Evolutionary conservation across 176 grass and related monocot species (phyloP).

Genomic region (Neostapfia colusana): DNA sequence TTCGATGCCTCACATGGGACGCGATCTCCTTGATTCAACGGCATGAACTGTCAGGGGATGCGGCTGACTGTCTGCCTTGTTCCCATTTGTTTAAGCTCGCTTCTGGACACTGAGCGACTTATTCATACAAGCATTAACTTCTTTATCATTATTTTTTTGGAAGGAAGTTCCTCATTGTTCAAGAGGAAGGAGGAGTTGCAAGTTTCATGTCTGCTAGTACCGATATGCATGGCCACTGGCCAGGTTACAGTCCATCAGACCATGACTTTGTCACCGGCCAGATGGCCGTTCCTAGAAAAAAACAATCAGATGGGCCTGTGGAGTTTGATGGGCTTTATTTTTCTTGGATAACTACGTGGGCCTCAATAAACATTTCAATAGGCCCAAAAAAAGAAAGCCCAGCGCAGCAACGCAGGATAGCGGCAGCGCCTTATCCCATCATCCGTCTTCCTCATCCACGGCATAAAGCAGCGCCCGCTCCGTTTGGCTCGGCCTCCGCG

Average conservation of each 20-base stretch:
- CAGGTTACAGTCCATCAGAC: too few relatives aligned
- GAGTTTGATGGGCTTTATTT: background rate
- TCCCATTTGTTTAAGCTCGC: background rate
- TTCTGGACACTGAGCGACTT: background rate
- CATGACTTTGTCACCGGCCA: too few relatives aligned
- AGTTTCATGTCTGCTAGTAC: too few relatives aligned
- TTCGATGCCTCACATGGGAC: conserved; percentile 6
- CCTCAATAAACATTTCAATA: background rate
- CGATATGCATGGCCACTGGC: too few relatives aligned
- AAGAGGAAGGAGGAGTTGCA: too few relatives aligned
- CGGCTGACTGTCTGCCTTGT: conserved; percentile 13
- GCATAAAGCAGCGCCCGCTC: conserved; percentile 18
- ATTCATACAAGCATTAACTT: too few relatives aligned
- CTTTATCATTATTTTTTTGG: too few relatives aligned
- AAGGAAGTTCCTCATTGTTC: too few relatives aligned
- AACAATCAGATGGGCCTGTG: too few relatives aligned
- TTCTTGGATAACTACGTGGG: background rate
- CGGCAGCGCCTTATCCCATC: conserved; percentile 36
- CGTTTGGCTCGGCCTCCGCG: background rate
- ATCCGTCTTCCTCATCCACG: conserved; percentile 28
- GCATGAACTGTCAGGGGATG: conserved; percentile 1
- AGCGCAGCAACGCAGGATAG: background rate
- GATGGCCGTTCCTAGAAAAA: too few relatives aligned
- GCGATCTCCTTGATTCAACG: background rate
- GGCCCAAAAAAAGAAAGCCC: background rate